Evolutionary conservation across 2,329 filamentous ascomycete genomes (phyloP).

Genomic region (Calonectria multiphialidica): DNA sequence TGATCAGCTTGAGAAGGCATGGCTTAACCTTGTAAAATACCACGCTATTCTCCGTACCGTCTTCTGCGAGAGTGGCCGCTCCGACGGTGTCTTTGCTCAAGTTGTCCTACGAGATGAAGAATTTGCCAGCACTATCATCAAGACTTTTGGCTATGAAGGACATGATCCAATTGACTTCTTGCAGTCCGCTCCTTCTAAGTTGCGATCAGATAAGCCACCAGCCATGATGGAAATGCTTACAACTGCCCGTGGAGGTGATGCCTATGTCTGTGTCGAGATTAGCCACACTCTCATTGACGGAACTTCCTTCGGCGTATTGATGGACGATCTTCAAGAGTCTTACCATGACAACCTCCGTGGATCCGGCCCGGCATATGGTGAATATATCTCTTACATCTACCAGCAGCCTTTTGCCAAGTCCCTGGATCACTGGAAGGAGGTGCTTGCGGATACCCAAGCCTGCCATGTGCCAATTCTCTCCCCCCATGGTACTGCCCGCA

Average conservation of each 20-base stretch:
- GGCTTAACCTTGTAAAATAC: slow-evolving; percentile 20
- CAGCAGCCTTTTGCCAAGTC: slow-evolving; percentile 1
- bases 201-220: not conserved
- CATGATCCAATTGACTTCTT: not conserved
- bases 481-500: not conserved
- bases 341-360: slow-evolving; percentile 36
- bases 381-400: not conserved
- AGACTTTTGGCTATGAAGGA: not conserved
- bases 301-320: slow-evolving; percentile 42
- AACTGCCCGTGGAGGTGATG: slow-evolving; percentile 3
- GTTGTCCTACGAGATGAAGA: not conserved
- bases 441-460: not conserved
- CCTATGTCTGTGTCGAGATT: slow-evolving; percentile 44
- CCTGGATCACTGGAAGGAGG: not conserved
- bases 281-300: slow-evolving; percentile 49
- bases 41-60: slow-evolving; percentile 30
- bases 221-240: slow-evolving; percentile 3
- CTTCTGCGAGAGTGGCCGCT: not conserved
- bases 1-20: slow-evolving; percentile 20
- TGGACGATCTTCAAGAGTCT: slow-evolving; percentile 42
- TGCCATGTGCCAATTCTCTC: not conserved
- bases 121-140: slow-evolving; percentile 1
- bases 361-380: not conserved
- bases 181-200: not conserved
- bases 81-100: not conserved